These are phyloP conservation scores for Gymnopus androsaceus DNA, from an alignment of 1,284 basidiomycete species.

Conservation along the genomic window DNA sequence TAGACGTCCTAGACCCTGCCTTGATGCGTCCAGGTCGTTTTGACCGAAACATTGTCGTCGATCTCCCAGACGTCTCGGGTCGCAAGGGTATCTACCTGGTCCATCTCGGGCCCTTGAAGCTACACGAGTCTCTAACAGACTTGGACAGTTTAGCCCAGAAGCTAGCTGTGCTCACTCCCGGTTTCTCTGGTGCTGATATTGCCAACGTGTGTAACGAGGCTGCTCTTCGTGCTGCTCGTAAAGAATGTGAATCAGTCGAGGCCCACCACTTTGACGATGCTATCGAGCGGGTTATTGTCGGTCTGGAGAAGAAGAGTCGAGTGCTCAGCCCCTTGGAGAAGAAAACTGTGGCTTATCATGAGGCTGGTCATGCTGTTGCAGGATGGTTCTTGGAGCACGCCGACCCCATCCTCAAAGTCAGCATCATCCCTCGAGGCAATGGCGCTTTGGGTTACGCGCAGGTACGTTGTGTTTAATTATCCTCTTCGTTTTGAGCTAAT, in stretches of 20 bases:
- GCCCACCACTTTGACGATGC: conserved; percentile 94
- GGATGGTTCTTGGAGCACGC: conserved; percentile 99
- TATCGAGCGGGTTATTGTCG: conserved; percentile 97
- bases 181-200: conserved; percentile 98
- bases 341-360: conserved; percentile 98
- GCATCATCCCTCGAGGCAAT: conserved; percentile 96
- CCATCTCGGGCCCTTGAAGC: conserved; percentile 85
- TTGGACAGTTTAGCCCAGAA: conserved; percentile 79
- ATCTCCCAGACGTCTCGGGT: conserved; percentile 92
- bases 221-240: conserved; percentile 91
- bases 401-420: conserved; percentile 96
- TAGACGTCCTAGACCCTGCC: conserved; percentile 94
- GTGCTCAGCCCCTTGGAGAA: conserved; percentile 96
- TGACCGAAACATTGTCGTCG: conserved; percentile 95
- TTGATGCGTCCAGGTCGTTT: conserved; percentile 97
- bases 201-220: conserved; percentile 99
- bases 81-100: conserved; percentile 94
- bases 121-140: conserved; percentile 62
- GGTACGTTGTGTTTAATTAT: conserved; percentile 43
- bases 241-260: conserved; percentile 76
- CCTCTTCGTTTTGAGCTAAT: conserved; percentile 16
- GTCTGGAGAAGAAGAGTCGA: conserved; percentile 93
- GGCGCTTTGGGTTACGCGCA: conserved; percentile 97
- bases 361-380: conserved; percentile 97
- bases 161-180: conserved; percentile 93